phyloP scores from a whole-genome alignment of 257 asterid species.

The Vinca minor region DNA sequence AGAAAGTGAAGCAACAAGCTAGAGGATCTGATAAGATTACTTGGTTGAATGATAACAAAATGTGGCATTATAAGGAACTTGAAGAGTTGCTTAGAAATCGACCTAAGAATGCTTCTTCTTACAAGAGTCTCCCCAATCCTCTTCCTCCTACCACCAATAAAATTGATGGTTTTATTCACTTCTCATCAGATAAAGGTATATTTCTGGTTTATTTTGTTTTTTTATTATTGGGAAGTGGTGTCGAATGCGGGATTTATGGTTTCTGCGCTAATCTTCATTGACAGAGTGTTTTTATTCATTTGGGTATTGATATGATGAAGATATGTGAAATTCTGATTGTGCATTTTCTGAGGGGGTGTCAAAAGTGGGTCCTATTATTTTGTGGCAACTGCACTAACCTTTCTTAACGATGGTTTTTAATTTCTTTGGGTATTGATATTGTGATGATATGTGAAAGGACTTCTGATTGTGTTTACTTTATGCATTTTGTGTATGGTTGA shows the following conservation, averaged over 20 bases:
- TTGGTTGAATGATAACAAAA: conserved; percentile 38
- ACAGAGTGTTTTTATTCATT: too few relatives aligned
- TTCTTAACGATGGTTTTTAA: background rate
- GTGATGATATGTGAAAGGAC: background rate
- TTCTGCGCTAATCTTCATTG: too few relatives aligned
- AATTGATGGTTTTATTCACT: conserved; percentile 73
- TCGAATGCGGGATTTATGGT: too few relatives aligned
- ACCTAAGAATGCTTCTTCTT: conserved; percentile 38
- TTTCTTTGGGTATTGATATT: background rate
- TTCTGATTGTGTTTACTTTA: background rate
- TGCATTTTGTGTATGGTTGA: background rate
- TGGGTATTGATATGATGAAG: too few relatives aligned
- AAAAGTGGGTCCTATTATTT: too few relatives aligned
- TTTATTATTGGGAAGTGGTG: too few relatives aligned
- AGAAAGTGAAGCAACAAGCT: conserved; percentile 59
- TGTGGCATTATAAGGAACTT: conserved; percentile 61
- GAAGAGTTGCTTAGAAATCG: conserved; percentile 64
- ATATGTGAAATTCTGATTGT: too few relatives aligned
- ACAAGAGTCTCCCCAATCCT: conserved; percentile 36
- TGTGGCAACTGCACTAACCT: too few relatives aligned
- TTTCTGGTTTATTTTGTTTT: background rate
- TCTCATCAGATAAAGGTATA: conserved; percentile 71
- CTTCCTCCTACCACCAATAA: conserved; percentile 29
- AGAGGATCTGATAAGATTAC: conserved; percentile 30
- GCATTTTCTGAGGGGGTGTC: too few relatives aligned